These are phyloP conservation scores for Ogataea thermomethanolica DNA, from an alignment of 805 yeast genomes.

Conservation along the genomic window DNA sequence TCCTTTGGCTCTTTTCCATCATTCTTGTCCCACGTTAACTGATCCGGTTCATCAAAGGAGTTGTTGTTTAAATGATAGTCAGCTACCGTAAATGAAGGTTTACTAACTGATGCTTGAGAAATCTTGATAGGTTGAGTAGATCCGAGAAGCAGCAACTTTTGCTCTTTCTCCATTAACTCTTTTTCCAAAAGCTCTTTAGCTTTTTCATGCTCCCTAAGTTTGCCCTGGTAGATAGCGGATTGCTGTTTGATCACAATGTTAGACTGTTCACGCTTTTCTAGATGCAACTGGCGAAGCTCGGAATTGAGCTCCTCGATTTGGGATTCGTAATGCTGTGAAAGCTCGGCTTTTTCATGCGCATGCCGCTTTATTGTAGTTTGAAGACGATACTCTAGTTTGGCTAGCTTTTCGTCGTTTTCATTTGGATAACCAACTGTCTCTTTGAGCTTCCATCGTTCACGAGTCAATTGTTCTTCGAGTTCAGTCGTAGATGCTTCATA, in stretches of 20 bases:
- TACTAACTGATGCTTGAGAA: slow-evolving; percentile 7
- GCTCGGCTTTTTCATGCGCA: too few species aligned
- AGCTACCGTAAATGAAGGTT: not conserved
- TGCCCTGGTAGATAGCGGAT: slow-evolving; percentile 9
- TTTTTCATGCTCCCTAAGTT: slow-evolving; percentile 8
- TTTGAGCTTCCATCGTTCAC: not conserved
- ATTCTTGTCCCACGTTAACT: not conserved
- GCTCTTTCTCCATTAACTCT: slow-evolving; percentile 17
- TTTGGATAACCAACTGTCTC: not conserved
- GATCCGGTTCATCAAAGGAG: too few species aligned
- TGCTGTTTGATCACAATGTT: slow-evolving; percentile 2
- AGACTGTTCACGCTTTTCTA: not conserved
- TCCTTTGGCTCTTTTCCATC: not conserved
- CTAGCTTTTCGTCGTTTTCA: too few species aligned
- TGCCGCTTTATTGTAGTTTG: too few species aligned
- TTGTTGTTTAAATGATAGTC: not conserved
- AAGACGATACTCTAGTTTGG: too few species aligned
- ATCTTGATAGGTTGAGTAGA: slow-evolving; percentile 27
- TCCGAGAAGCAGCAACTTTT: slow-evolving; percentile 14
- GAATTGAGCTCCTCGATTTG: not conserved
- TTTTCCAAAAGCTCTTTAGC: slow-evolving; percentile 8
- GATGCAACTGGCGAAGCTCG: slow-evolving; percentile 2
- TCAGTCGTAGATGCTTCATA: not conserved
- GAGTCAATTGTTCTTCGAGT: not conserved
- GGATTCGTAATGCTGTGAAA: not conserved